phyloP scores from a whole-genome alignment of 768 basidiomycete genomes.

The Myochromella boudieri region DNA sequence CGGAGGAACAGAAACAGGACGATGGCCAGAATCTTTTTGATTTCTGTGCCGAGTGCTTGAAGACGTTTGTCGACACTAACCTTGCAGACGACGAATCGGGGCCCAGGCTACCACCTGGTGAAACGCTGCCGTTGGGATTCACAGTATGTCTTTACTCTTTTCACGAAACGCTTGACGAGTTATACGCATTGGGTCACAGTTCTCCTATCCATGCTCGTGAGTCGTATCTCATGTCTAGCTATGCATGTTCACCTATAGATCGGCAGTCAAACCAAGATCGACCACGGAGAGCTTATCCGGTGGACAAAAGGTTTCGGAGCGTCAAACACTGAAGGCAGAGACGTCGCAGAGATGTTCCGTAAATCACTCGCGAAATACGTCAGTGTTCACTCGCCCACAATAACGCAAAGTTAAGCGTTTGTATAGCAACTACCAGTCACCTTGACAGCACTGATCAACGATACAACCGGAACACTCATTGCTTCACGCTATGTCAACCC shows the following conservation, averaged over 20 bases:
- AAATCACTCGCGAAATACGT: slow-evolving; percentile 77
- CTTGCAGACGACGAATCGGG: slow-evolving; percentile 48
- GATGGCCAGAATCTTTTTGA: slow-evolving; percentile 96
- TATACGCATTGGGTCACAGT: slow-evolving; percentile 43
- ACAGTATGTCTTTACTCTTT: slow-evolving; percentile 57
- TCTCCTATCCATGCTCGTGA: slow-evolving; percentile 94
- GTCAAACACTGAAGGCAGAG: slow-evolving; percentile 84
- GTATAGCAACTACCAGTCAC: slow-evolving; percentile 77
- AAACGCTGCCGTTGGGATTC: slow-evolving; percentile 82
- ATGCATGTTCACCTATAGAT: neutral
- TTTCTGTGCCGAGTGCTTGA: slow-evolving; percentile 94
- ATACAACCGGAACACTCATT: slow-evolving; percentile 97
- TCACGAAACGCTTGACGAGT: neutral
- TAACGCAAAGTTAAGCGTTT: slow-evolving; percentile 4
- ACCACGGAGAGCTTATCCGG: slow-evolving; percentile 91
- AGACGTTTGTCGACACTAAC: slow-evolving; percentile 83
- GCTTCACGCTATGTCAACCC: slow-evolving; percentile 96
- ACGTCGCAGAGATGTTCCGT: slow-evolving; percentile 93
- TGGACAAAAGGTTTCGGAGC: slow-evolving; percentile 99
- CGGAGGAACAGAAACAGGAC: slow-evolving; percentile 97
- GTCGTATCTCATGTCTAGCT: slow-evolving; percentile 27
- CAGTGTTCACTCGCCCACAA: slow-evolving; percentile 25
- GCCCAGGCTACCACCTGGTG: slow-evolving; percentile 48
- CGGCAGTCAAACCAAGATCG: slow-evolving; percentile 89
- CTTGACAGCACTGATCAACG: slow-evolving; percentile 90